These are phyloP conservation scores for Phytophthora tentaculata DNA, from an alignment of 352 stramenopile species.

Conservation along the genomic window DNA sequence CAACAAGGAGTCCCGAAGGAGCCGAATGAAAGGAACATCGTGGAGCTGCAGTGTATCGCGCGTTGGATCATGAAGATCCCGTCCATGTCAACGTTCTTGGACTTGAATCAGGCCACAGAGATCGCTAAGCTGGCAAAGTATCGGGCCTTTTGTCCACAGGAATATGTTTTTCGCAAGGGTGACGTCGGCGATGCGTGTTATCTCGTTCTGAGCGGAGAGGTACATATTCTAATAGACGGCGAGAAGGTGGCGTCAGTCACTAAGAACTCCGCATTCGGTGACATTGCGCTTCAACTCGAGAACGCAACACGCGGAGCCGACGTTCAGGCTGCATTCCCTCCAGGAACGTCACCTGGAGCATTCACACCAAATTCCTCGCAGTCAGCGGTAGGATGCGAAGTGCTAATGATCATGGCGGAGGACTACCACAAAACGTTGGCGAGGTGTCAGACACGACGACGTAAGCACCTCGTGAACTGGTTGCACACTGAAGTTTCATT, in stretches of 20 bases:
- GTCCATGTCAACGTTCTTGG: conserved; percentile 68
- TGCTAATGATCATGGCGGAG: conserved; percentile 72
- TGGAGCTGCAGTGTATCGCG: conserved; percentile 74
- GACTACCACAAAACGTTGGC: conserved; percentile 79
- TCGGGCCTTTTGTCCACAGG: conserved; percentile 49
- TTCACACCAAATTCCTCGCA: conserved; percentile 6
- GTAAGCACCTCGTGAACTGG: conserved; percentile 74
- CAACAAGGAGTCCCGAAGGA: conserved; percentile 69
- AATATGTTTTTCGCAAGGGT: conserved; percentile 71
- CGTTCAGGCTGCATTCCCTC: conserved; percentile 44
- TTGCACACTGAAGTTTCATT: conserved; percentile 69
- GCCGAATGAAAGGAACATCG: conserved; percentile 67
- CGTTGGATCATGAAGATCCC: conserved; percentile 82
- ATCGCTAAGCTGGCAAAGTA: conserved; percentile 74
- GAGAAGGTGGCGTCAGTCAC: conserved; percentile 60
- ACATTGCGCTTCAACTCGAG: conserved; percentile 75
- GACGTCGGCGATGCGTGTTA: conserved; percentile 74
- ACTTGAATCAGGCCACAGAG: conserved; percentile 71
- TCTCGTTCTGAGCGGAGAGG: conserved; percentile 64
- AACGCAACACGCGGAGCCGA: conserved; percentile 78
- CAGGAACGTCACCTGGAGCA: conserved; percentile 7
- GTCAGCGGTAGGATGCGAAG: conserved; percentile 46
- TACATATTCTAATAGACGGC: conserved; percentile 70
- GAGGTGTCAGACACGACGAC: conserved; percentile 63
- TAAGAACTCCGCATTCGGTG: conserved; percentile 70